A percentile compares a stretch with the other conserved stretches of the same genome.
These are phyloP conservation scores for Magnusiomyces magnusii DNA, from an alignment of 1,139 yeast genomes.

Conservation along the genomic window DNA sequence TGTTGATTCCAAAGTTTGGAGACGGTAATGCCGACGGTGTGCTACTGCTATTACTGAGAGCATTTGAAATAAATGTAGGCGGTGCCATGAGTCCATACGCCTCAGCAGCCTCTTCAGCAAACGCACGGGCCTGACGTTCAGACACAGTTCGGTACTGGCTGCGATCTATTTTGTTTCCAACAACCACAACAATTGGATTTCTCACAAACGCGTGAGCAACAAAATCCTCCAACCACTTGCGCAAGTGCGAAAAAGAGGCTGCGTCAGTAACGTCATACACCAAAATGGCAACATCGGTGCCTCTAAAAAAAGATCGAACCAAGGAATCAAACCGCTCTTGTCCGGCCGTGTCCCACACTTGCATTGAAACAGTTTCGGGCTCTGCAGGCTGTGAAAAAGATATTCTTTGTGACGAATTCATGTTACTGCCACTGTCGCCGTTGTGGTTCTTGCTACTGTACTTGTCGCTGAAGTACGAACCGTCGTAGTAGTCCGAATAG, in stretches of 20 bases:
- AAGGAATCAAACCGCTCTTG: slow-evolving; percentile 98
- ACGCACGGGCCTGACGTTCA: slow-evolving; percentile 20
- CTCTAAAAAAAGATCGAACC: slow-evolving; percentile 96
- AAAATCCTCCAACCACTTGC: slow-evolving; percentile 48
- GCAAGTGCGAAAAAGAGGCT: slow-evolving; percentile 61
- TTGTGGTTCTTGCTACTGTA: background rate
- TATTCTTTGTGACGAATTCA: background rate
- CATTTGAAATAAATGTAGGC: background rate
- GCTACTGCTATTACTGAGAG: background rate
- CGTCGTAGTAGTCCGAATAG: background rate
- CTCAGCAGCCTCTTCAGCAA: slow-evolving; percentile 10
- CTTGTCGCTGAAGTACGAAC: background rate
- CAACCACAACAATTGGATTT: slow-evolving; percentile 45
- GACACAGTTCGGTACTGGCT: slow-evolving; percentile 19
- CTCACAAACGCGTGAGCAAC: slow-evolving; percentile 45
- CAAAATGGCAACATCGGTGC: slow-evolving; percentile 96
- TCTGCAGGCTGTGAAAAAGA: background rate
- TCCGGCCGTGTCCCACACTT: slow-evolving; percentile 99
- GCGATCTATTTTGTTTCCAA: slow-evolving; percentile 49
- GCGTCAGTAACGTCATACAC: slow-evolving; percentile 97
- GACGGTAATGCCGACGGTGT: background rate
- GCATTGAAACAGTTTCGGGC: slow-evolving; percentile 74
- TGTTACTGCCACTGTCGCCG: too few relatives aligned
- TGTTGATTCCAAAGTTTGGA: background rate
- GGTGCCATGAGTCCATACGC: slow-evolving; percentile 1